phyloP scores from a whole-genome alignment of 371 early-diverging fungal species.

The Lichtheimia hyalospora region DNA sequence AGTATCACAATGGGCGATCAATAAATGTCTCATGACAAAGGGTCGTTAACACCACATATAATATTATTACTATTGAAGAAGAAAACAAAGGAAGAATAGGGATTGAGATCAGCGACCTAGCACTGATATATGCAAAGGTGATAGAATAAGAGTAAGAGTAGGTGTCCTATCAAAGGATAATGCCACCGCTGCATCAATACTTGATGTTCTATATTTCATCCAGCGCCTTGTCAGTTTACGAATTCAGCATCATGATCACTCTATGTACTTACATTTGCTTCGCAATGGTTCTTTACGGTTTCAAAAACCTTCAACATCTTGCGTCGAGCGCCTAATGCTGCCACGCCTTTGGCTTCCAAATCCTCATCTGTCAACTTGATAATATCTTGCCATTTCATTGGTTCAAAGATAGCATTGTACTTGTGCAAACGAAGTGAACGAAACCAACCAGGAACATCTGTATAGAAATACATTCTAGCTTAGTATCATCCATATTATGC shows the following conservation, averaged over 20 bases:
- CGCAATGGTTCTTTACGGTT: constrained; percentile 61
- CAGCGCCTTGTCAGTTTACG: constrained; percentile 6
- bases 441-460: constrained; percentile 92
- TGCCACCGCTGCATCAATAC: constrained; percentile 1
- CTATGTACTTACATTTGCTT: constrained; percentile 44
- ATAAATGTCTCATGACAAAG: too few species aligned
- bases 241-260: constrained; percentile 14
- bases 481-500: background rate
- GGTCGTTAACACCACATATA: too few species aligned
- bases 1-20: background rate
- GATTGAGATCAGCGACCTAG: background rate
- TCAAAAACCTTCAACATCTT: constrained; percentile 98
- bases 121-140: background rate
- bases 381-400: constrained; percentile 87
- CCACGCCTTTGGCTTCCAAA: constrained; percentile 83
- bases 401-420: constrained; percentile 86
- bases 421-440: constrained; percentile 90
- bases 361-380: constrained; percentile 83
- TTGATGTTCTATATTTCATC: constrained; percentile 18
- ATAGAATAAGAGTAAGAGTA: background rate
- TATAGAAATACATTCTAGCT: background rate
- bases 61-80: background rate
- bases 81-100: too few species aligned
- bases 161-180: background rate
- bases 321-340: constrained; percentile 92